phyloP scores from a whole-genome alignment of 192 early-diverging fungal genomes.

The Backusella psychrophila region DNA sequence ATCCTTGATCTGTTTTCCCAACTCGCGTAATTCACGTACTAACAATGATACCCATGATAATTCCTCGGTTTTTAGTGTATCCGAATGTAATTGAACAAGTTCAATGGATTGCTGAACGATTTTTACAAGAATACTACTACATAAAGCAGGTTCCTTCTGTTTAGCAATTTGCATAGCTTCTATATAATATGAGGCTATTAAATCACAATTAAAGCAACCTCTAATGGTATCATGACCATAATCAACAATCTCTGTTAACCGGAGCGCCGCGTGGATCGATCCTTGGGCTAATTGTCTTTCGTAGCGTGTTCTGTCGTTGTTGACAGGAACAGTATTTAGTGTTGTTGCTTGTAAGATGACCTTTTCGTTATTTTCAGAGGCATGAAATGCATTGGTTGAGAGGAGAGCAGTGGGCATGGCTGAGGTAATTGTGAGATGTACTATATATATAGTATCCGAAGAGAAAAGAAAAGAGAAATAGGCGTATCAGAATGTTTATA shows the following conservation, averaged over 20 bases:
- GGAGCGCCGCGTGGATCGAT: neutral
- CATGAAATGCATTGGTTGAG: neutral
- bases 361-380: neutral
- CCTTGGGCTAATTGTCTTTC: constrained; percentile 6
- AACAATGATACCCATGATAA: neutral
- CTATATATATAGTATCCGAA: neutral
- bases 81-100: constrained; percentile 1
- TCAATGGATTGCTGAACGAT: neutral
- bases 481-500: neutral
- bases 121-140: neutral
- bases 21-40: constrained; percentile 3
- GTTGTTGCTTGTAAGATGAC: neutral
- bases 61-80: neutral
- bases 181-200: neutral
- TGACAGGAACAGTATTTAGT: neutral
- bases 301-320: neutral
- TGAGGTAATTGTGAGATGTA: neutral
- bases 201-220: constrained; percentile 10
- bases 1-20: constrained; percentile 26
- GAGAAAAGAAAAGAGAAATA: neutral
- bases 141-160: neutral
- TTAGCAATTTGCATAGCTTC: neutral
- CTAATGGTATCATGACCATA: neutral
- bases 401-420: neutral
- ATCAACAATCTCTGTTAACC: neutral